A percentile compares a stretch with the other conserved stretches of the same genome.
Conservation (phyloP, 2,329 filamentous ascomycete species). For the Hypoxylon sp. region DNA sequence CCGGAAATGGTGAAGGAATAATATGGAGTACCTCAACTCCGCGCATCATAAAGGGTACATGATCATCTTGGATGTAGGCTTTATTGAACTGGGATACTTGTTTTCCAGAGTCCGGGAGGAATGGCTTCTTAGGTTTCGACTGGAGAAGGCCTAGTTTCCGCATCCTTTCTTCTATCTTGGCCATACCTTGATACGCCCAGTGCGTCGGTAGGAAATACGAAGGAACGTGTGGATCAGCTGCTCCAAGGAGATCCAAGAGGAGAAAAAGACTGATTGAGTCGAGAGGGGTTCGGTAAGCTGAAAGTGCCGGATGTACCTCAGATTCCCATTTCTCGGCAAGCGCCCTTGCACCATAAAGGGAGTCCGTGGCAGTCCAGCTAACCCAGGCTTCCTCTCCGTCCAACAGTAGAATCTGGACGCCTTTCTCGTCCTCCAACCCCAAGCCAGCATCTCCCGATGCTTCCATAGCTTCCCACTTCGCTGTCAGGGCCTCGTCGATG, state of each 20-base stretch:
- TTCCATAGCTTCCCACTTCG: slow-evolving; percentile 84
- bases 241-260: slow-evolving; percentile 89
- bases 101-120: slow-evolving; percentile 77
- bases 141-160: slow-evolving; percentile 73
- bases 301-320: slow-evolving; percentile 76
- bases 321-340: slow-evolving; percentile 87
- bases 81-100: slow-evolving; percentile 62
- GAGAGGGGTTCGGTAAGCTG: slow-evolving; percentile 81
- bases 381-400: slow-evolving; percentile 96
- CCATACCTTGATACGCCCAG: slow-evolving; percentile 89
- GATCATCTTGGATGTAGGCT: slow-evolving; percentile 83
- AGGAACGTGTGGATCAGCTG: slow-evolving; percentile 77
- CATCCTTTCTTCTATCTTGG: slow-evolving; percentile 80
- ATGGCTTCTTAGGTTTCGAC: slow-evolving; percentile 64
- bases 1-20: slow-evolving; percentile 86
- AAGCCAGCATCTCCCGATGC: slow-evolving; percentile 67
- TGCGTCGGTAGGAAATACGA: slow-evolving; percentile 93
- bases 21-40: slow-evolving; percentile 92
- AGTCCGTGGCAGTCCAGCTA: slow-evolving; percentile 84
- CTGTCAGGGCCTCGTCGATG: slow-evolving; percentile 83
- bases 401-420: slow-evolving; percentile 89
- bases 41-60: slow-evolving; percentile 88
- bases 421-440: slow-evolving; percentile 80
- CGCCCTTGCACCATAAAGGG: slow-evolving; percentile 86
- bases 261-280: slow-evolving; percentile 89